These are phyloP conservation scores for Plasmodium vivax DNA, from an alignment of 169 alveolate genomes.

Conservation along the genomic window DNA sequence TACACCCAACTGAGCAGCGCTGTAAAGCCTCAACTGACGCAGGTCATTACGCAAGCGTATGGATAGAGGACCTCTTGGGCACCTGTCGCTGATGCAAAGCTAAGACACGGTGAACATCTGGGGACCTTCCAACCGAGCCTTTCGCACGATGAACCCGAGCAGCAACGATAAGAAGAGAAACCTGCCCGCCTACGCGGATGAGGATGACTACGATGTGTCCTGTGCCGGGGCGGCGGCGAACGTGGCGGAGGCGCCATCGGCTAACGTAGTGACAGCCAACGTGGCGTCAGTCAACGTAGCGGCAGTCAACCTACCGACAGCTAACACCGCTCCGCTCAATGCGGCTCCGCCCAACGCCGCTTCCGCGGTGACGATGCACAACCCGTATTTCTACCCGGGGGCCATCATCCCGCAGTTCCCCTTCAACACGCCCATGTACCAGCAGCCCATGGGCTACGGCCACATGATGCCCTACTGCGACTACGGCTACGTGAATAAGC, in stretches of 20 bases:
- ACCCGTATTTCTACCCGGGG: neutral
- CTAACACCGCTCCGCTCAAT: too few species aligned
- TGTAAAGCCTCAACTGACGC: neutral
- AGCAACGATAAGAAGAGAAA: slow-evolving; percentile 53
- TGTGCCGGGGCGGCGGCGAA: neutral
- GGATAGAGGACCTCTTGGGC: neutral
- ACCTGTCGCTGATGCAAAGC: neutral
- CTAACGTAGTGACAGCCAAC: neutral
- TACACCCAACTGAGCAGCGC: neutral
- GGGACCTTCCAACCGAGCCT: neutral
- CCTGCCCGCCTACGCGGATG: neutral
- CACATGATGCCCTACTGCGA: slow-evolving; percentile 13
- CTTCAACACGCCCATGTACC: neutral
- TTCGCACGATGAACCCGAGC: slow-evolving; percentile 5
- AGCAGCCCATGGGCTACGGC: slow-evolving; percentile 1
- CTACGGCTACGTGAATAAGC: slow-evolving; percentile 17
- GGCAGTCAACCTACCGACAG: too few species aligned
- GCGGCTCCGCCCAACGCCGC: too few species aligned
- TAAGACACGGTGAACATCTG: neutral
- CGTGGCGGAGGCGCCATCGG: neutral
- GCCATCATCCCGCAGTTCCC: slow-evolving; percentile 29
- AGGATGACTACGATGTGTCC: neutral
- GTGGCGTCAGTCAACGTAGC: neutral
- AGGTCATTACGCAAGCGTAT: neutral
- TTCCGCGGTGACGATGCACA: neutral